A percentile compares a stretch with the other conserved stretches of the same genome.
These are phyloP conservation scores for Juglanconis oblonga DNA, from an alignment of 2,329 filamentous ascomycete genomes.

Conservation along the genomic window DNA sequence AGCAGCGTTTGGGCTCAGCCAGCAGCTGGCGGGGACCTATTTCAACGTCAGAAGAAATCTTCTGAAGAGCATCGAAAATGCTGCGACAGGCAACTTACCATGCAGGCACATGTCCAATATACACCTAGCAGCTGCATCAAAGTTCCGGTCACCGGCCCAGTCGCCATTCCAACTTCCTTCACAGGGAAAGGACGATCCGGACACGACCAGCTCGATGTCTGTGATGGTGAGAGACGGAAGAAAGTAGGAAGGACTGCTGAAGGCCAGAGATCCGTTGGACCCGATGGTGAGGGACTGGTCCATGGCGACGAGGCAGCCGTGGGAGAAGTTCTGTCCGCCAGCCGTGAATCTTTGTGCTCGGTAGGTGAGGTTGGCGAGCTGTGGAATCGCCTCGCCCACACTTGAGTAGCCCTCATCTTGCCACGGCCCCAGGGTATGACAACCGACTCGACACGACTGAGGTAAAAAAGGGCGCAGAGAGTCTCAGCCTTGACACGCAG, in stretches of 20 bases:
- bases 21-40: constrained; percentile 18
- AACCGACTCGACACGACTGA: no score
- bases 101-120: constrained; percentile 24
- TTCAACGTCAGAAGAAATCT: background rate
- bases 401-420: constrained; percentile 1
- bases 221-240: constrained; percentile 11
- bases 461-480: no score
- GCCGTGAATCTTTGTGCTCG: background rate
- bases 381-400: background rate
- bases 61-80: no score
- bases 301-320: constrained; percentile 26
- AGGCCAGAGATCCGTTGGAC: constrained; percentile 11
- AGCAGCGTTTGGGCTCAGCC: constrained; percentile 12
- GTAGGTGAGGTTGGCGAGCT: constrained; percentile 7
- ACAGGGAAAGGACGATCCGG: constrained; percentile 23
- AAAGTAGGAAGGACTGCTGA: constrained; percentile 16
- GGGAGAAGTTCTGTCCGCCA: constrained; percentile 26
- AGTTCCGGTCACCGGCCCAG: constrained; percentile 21
- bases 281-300: constrained; percentile 10
- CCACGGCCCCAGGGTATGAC: no score
- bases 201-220: constrained; percentile 11
- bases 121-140: constrained; percentile 26
- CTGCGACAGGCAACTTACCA: background rate
- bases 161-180: constrained; percentile 21
- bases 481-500: no score